Conservation (phyloP, 2,329 filamentous ascomycete genomes). For the Trichoderma hamatum region DNA sequence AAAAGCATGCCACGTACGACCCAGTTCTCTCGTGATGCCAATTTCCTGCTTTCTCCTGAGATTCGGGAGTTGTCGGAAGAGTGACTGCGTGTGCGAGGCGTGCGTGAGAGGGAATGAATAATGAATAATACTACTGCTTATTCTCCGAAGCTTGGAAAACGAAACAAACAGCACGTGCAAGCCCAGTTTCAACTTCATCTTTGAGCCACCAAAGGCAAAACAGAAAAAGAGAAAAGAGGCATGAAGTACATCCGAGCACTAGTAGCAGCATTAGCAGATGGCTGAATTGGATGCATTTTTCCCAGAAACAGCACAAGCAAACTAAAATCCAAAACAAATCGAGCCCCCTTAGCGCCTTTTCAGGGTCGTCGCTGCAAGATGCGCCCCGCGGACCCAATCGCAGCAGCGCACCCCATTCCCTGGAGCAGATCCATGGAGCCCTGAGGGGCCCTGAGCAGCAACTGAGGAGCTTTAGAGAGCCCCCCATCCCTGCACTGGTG, state of each 20-base stretch:
- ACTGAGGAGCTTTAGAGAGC: not conserved
- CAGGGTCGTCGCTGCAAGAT: conserved; percentile 24
- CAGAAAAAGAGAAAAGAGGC: not conserved
- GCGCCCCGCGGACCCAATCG: conserved; percentile 13
- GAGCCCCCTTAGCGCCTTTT: not conserved
- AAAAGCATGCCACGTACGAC: not conserved
- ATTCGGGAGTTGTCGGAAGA: not conserved
- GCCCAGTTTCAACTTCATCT: not conserved
- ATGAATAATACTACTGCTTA: no score
- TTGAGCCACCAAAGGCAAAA: not conserved
- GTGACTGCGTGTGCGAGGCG: not conserved
- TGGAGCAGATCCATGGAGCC: conserved; percentile 22
- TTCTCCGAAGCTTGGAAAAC: not conserved
- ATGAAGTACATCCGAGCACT: not conserved
- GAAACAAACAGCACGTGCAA: not conserved
- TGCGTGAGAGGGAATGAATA: not conserved
- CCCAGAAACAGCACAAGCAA: not conserved
- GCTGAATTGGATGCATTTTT: not conserved
- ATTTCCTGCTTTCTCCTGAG: not conserved
- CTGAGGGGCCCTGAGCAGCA: not conserved
- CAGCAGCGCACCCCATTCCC: not conserved
- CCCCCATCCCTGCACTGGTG: conserved; percentile 18
- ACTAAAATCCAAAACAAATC: not conserved
- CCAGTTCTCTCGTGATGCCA: not conserved
- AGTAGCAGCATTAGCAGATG: not conserved